Base-by-base conservation (phyloP, 225 moss, liverwort and hornwort species). In the Pseudisothecium myosuroides region DNA sequence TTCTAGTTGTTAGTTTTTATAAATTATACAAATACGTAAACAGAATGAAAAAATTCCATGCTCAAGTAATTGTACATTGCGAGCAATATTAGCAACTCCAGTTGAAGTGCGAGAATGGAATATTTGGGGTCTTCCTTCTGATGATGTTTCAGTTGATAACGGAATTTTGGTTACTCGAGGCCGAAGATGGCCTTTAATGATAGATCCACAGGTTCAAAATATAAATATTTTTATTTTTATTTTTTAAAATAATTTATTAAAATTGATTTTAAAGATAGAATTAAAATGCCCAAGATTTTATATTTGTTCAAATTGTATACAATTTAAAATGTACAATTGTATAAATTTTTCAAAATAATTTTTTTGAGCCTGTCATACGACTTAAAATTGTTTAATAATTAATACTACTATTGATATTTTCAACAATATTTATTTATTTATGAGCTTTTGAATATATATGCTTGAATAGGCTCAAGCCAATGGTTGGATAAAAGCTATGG, bases 401-500 rank as follows among this genome's bases (percentile, higher is more conserved):
- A 2, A 31, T 69, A 29, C 11, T 32, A 32, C 1, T 71, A 5
- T 7, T 32, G 4, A 41, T 32, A 27, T 5, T 55, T 58, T 72
- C 1, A 23, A 36, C 24, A 18, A 12, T 5, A 23, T 58, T 60
- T 41, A 41, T 23, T 54, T 12, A 20, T 52, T 24, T 5, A 34
- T 18, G 0, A 27, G 13, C 1, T 39, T 21, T 37, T 45, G 8
- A 72, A 31, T 16, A 16, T 29, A 15, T 23, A 17, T n/a, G 21
- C 5, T 84, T 59, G 1, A 67, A 21, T 37, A 94, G 94, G 93
- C 91, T 43, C 98, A 98, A 95, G 98, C 98, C 63, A 98, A 98
- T 88, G 89, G 93, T 56, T 98, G 98, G 98, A 84, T 98, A 71
- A 98, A 98, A 92, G 95, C 97, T 10, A 98, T 98, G 98, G 98